phyloP scores from a whole-genome alignment of 805 yeast genomes.

The Saturnispora saitoi region DNA sequence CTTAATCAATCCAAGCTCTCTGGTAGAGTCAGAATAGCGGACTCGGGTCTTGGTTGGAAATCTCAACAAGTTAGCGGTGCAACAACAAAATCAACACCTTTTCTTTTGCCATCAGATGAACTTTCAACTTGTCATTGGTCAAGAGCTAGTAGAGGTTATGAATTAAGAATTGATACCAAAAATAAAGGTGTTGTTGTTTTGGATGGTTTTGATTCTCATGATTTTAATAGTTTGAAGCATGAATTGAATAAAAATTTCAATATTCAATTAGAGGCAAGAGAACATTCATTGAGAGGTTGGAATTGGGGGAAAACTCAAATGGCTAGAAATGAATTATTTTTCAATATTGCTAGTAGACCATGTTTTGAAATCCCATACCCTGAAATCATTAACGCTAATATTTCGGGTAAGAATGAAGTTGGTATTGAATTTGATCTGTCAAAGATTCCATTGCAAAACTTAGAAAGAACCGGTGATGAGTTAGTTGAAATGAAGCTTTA shows the following conservation, averaged over 20 bases:
- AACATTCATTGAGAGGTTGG: conserved; percentile 96
- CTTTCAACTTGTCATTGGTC: conserved; percentile 80
- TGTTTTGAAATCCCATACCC: conserved; percentile 84
- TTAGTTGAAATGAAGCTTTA: conserved; percentile 89
- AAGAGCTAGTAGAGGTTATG: conserved; percentile 87
- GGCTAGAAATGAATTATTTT: conserved; percentile 84
- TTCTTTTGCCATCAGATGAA: conserved; percentile 80
- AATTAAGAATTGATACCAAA: conserved; percentile 80
- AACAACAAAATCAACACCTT: conserved; percentile 57
- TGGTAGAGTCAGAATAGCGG: conserved; percentile 92
- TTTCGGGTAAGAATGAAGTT: conserved; percentile 89
- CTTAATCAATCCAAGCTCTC: conserved; percentile 73
- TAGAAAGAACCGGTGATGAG: conserved; percentile 82
- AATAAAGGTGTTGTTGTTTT: conserved; percentile 76
- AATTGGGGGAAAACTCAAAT: conserved; percentile 96
- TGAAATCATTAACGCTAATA: conserved; percentile 72
- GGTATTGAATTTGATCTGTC: conserved; percentile 70
- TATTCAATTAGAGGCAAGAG: conserved; percentile 68
- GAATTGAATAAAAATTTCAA: conserved; percentile 73
- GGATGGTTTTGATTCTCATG: conserved; percentile 88
- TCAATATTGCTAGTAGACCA: conserved; percentile 81
- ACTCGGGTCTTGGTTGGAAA: conserved; percentile 98
- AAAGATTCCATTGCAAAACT: conserved; percentile 36
- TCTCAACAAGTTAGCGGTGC: conserved; percentile 32
- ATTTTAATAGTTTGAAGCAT: conserved; percentile 69